Evolutionary conservation across 176 grass and related monocot species (phyloP), one percentile per base, ranked within the genome.

Genomic region (Pontederia paniculata): DNA sequence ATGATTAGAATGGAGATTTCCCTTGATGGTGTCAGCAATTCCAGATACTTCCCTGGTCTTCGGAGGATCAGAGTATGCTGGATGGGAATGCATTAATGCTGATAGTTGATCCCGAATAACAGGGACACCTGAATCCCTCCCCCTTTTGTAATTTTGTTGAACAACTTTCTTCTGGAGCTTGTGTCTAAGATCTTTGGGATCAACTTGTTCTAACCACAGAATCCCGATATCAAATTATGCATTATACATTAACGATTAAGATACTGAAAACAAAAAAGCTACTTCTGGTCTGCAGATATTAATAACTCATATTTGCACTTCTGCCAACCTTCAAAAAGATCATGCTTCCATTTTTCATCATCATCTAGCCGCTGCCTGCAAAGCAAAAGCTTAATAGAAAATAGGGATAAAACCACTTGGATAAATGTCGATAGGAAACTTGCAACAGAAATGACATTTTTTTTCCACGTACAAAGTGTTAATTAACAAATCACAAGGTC

Each of bases 301-400:
- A 37, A 37, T 37, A 37, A 37, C 28, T 37, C 28, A 37, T 37
- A 44, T 68, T 48, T 21, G 45, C 53, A 78, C 21, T 54, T 12
- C 31, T 15, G 50, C 42, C 50, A 72, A 75, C 74, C 48, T 72
- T 74, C 5, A 52, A 78, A 89, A 19, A 84, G 81, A 55, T 84
- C 77, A 66, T 75, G 74, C 43, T 71, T 89, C 86, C 74, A 78
- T 12, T 57, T 84, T 43, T 63, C 81, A 73, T 89, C 74, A 72
- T 23, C 75, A 50, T n/a, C n/a, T n/a, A 31, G 81, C 13, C 50
- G 63, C 48, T 62, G 80, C 74, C 74, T 89, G 71, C 14, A 74
- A 70, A 68, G 62, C 13, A 0, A 37, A 37, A 37, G 3, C 7
- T 37, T n/a, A n/a, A n/a, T n/a, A n/a, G n/a, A n/a, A n/a, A n/a